Percentiles rank a stretch among this genome's conserved stretches.
Evolutionary conservation across 139 green algal species (phyloP).

Genomic region (Astrephomene gubernaculifera): DNA sequence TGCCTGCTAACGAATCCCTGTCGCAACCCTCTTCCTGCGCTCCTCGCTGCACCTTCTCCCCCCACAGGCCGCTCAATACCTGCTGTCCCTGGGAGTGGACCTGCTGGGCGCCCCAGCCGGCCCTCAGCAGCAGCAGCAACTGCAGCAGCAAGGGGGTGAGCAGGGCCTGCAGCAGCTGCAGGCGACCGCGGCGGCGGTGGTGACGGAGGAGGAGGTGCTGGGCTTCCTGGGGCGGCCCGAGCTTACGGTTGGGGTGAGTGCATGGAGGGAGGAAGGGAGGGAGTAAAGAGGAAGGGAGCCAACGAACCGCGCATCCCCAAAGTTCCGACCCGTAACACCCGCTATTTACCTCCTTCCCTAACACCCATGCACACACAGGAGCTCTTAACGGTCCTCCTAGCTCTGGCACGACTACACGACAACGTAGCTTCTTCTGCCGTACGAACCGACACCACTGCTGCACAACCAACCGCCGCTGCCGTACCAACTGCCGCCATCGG

Average conservation of each 20-base stretch:
- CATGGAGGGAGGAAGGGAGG: not conserved
- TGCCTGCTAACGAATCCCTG: too few relatives aligned
- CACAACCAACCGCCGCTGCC: not conserved
- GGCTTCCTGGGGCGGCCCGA: not conserved
- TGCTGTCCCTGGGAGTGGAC: not conserved
- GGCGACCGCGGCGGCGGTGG: not conserved
- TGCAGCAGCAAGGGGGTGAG: not conserved
- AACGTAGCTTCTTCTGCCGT: too few relatives aligned
- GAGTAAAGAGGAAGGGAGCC: too few relatives aligned
- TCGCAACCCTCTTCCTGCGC: too few relatives aligned
- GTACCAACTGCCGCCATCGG: not conserved
- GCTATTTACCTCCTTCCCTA: too few relatives aligned
- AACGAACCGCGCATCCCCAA: too few relatives aligned
- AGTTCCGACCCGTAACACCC: too few relatives aligned
- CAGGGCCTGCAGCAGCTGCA: not conserved
- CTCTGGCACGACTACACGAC: not conserved
- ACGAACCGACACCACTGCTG: too few relatives aligned
- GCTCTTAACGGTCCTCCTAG: too few relatives aligned
- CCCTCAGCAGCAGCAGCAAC: not conserved
- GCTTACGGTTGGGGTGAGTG: not conserved
- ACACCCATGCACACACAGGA: too few relatives aligned
- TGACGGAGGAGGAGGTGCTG: slow-evolving; percentile 16
- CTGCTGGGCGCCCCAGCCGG: not conserved
- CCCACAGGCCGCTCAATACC: not conserved
- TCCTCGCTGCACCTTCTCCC: too few relatives aligned